phyloP scores from a whole-genome alignment of 768 basidiomycete species.

The Coprinopsis sp. region DNA sequence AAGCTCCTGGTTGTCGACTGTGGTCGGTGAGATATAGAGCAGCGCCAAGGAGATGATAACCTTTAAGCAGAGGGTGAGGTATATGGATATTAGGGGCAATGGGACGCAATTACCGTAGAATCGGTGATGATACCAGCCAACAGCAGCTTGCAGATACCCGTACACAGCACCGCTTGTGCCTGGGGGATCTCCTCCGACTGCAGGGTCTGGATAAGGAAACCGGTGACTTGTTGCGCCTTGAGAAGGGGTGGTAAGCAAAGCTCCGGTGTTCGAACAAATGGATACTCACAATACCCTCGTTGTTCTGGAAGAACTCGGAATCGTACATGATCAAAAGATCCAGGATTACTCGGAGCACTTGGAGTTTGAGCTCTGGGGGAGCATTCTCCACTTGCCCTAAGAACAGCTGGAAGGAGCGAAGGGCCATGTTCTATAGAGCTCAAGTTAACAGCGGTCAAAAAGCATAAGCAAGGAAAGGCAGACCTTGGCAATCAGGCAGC shows the following conservation, averaged over 20 bases:
- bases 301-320: constrained; percentile 60
- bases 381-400: constrained; percentile 73
- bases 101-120: constrained; percentile 48
- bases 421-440: constrained; percentile 48
- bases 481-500: constrained; percentile 80
- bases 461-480: constrained; percentile 5
- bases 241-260: background rate
- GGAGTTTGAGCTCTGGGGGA: constrained; percentile 70
- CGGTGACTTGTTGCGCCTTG: constrained; percentile 41
- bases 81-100: background rate
- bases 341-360: constrained; percentile 81
- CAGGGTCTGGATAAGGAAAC: constrained; percentile 44
- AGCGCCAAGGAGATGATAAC: constrained; percentile 38
- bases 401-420: constrained; percentile 77
- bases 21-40: constrained; percentile 83
- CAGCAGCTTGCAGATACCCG: constrained; percentile 87
- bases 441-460: background rate
- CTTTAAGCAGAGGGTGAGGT: constrained; percentile 16
- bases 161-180: constrained; percentile 72
- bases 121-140: constrained; percentile 82
- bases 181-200: constrained; percentile 67
- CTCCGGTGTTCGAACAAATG: background rate
- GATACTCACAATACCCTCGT: constrained; percentile 38
- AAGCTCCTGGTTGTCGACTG: constrained; percentile 76
- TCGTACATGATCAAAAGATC: constrained; percentile 91